Evolutionary conservation across 768 basidiomycete genomes (phyloP).

Genomic region (Rossbeevera mucosa): DNA sequence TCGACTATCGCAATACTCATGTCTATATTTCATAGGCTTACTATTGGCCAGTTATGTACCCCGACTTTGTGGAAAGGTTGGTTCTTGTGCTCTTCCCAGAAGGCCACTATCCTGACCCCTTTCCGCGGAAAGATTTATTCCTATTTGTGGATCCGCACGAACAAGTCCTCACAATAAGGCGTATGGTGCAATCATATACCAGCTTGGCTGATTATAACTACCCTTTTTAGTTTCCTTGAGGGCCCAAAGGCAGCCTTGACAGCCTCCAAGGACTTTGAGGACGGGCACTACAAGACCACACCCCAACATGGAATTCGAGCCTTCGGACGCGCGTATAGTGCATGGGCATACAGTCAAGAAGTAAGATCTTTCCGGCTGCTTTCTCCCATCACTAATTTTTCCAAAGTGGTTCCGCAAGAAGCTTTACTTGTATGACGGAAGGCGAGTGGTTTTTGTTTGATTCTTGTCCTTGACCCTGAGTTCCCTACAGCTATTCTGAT

Average conservation of each 20-base stretch:
- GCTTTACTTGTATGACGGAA: conserved; percentile 39
- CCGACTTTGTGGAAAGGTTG: conserved; percentile 50
- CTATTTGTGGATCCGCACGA: conserved; percentile 53
- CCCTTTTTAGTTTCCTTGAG: conserved; percentile 47
- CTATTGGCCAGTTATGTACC: conserved; percentile 53
- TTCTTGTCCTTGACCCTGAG: not conserved
- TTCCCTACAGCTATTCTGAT: conserved; percentile 39
- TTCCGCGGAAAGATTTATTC: conserved; percentile 27
- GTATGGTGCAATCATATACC: conserved; percentile 29
- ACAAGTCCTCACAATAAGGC: conserved; percentile 55
- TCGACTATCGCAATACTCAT: not conserved
- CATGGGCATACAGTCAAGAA: conserved; percentile 58
- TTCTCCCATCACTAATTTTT: not conserved
- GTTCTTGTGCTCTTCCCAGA: not conserved
- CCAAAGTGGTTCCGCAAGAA: conserved; percentile 53
- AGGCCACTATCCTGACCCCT: not conserved
- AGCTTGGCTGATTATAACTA: conserved; percentile 9
- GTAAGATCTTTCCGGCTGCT: conserved; percentile 29
- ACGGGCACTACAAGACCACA: conserved; percentile 46
- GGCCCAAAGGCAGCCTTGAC: conserved; percentile 53
- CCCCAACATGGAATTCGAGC: conserved; percentile 52
- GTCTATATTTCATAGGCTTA: conserved; percentile 37
- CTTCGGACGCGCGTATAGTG: conserved; percentile 54
- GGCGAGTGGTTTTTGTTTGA: conserved; percentile 25
- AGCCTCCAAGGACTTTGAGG: conserved; percentile 51